Evolutionary conservation across 495 filamentous ascomycete genomes (phyloP).

Genomic region (Trichocladium uniseriatum): DNA sequence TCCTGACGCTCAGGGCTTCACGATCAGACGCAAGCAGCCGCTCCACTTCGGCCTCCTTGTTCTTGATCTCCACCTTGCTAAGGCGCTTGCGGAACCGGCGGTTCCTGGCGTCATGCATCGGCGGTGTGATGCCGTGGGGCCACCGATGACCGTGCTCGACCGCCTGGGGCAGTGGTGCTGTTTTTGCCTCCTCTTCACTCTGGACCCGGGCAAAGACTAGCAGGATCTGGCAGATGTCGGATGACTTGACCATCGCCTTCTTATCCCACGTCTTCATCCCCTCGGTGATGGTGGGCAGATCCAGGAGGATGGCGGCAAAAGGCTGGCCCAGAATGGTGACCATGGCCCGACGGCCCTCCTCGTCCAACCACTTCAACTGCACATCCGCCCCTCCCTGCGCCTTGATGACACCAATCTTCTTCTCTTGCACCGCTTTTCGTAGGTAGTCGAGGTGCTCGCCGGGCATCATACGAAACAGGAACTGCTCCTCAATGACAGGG

Average conservation of each 20-base stretch:
- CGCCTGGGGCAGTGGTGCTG: constrained; percentile 51
- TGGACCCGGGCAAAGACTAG: constrained; percentile 63
- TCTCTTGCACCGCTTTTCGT: constrained; percentile 57
- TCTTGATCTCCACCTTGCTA: constrained; percentile 76
- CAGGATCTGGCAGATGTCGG: constrained; percentile 93
- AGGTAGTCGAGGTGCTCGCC: constrained; percentile 79
- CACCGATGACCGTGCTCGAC: constrained; percentile 63
- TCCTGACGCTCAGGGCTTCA: constrained; percentile 43
- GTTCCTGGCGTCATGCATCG: constrained; percentile 76
- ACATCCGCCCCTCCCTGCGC: constrained; percentile 59
- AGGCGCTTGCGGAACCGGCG: constrained; percentile 78
- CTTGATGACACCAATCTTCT: constrained; percentile 56
- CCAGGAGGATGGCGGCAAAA: constrained; percentile 77
- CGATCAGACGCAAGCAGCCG: constrained; percentile 64
- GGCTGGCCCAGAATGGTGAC: constrained; percentile 57
- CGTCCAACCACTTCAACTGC: constrained; percentile 66
- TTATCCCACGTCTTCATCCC: constrained; percentile 95
- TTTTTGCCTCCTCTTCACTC: constrained; percentile 66
- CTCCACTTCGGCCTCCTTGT: constrained; percentile 74
- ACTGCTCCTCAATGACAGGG: constrained; percentile 76
- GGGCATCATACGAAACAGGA: constrained; percentile 80
- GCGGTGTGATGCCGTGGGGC: constrained; percentile 86
- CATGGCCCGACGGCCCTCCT: constrained; percentile 63
- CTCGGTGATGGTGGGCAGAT: constrained; percentile 86
- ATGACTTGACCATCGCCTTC: constrained; percentile 83